A percentile compares a stretch with the other conserved stretches of the same genome.
Evolutionary conservation across 2,329 filamentous ascomycete genomes (phyloP).

Genomic region (Clathrospora elynae): DNA sequence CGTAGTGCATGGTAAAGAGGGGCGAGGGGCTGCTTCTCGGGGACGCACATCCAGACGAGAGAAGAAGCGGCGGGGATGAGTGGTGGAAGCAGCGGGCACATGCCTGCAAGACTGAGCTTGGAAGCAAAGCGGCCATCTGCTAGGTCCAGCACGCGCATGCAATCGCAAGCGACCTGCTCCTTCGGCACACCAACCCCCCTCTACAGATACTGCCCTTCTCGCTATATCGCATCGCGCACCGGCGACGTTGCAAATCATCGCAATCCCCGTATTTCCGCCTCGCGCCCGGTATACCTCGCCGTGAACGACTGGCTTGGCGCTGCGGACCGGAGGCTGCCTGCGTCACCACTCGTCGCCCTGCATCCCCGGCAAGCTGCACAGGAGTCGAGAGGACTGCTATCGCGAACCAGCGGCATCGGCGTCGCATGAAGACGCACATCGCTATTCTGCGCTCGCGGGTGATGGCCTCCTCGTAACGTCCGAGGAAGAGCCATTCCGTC

Average conservation of each 20-base stretch:
- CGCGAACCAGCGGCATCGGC: conserved; percentile 13
- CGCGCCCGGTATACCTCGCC: conserved; percentile 7
- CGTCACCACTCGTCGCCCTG: conserved; percentile 27
- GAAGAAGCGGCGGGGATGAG: conserved; percentile 8
- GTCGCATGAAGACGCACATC: conserved; percentile 24
- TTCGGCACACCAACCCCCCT: conserved; percentile 24
- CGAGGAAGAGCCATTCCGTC: conserved; percentile 29
- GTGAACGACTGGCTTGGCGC: conserved; percentile 29
- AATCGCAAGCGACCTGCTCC: conserved; percentile 25
- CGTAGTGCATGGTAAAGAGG: conserved; percentile 17
- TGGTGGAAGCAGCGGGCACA: conserved; percentile 4
- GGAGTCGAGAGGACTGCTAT: conserved; percentile 9
- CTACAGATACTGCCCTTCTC: conserved; percentile 9
- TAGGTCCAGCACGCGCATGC: conserved; percentile 19
- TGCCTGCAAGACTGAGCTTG: conserved; percentile 2
- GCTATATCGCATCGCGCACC: conserved; percentile 15
- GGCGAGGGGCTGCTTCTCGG: conserved; percentile 12
- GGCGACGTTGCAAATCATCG: conserved; percentile 5
- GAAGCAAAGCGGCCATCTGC: conserved; percentile 12
- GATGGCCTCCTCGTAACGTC: no score
- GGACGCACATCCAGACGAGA: conserved; percentile 12
- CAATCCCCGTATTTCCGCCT: conserved; percentile 2
- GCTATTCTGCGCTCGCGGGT: conserved; percentile 2
- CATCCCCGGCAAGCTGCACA: conserved; percentile 16
- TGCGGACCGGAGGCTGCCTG: conserved; percentile 27